A percentile compares a stretch with the other conserved stretches of the same genome.
phyloP scores from a whole-genome alignment of 1,139 yeast genomes.

The Yamadazyma conglobata region DNA sequence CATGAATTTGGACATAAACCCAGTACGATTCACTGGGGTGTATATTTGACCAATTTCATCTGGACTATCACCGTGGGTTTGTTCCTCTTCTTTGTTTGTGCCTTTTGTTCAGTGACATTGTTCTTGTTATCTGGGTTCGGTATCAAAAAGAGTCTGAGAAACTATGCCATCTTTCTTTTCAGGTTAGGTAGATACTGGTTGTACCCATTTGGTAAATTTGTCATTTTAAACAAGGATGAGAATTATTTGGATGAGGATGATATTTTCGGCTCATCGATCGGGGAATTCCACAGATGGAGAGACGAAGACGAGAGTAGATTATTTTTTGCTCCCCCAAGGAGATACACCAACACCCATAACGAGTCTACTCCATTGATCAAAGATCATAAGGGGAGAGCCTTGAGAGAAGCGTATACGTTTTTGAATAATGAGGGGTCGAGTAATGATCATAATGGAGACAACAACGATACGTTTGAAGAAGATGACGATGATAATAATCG shows the following conservation, averaged over 20 bases:
- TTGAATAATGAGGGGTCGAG: constrained; percentile 18
- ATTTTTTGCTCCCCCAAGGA: constrained; percentile 65
- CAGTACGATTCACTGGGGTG: constrained; percentile 56
- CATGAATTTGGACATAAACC: constrained; percentile 63
- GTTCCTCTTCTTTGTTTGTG: constrained; percentile 50
- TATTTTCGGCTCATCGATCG: constrained; percentile 79
- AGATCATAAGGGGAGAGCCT: constrained; percentile 44
- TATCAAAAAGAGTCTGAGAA: constrained; percentile 32
- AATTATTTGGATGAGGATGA: constrained; percentile 84
- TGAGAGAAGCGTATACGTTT: constrained; percentile 38
- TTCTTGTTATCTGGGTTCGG: constrained; percentile 50
- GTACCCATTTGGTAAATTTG: constrained; percentile 88
- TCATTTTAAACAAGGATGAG: constrained; percentile 71
- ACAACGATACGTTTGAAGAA: constrained; percentile 17
- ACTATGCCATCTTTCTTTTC: constrained; percentile 60
- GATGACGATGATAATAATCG: constrained; percentile 28
- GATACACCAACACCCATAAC: constrained; percentile 31
- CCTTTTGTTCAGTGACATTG: constrained; percentile 41
- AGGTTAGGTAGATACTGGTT: constrained; percentile 68
- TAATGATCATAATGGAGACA: constrained; percentile 17
- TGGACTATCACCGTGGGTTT: constrained; percentile 79
- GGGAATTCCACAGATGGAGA: constrained; percentile 89
- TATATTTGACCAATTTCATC: constrained; percentile 64
- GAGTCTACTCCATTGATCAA: constrained; percentile 40
- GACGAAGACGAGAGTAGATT: constrained; percentile 68